phyloP scores from a whole-genome alignment of 2,329 filamentous ascomycete species.

The Fusarium drepaniforme region DNA sequence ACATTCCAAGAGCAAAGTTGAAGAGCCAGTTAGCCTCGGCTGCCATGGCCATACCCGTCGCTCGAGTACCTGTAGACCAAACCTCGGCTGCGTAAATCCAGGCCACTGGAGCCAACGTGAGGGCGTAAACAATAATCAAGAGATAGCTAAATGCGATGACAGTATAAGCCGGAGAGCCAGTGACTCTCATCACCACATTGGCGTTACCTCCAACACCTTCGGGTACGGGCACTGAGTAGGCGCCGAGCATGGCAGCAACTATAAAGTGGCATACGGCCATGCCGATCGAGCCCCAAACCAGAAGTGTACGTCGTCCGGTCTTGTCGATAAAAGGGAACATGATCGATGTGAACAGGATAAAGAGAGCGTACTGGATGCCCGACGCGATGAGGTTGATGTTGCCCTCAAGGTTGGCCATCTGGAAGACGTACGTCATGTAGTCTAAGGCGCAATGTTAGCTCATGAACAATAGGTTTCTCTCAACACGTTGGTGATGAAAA shows the following conservation, averaged over 20 bases:
- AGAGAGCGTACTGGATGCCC: constrained; percentile 64
- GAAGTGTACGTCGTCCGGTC: constrained; percentile 70
- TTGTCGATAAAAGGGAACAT: constrained; percentile 64
- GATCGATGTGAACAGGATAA: constrained; percentile 60
- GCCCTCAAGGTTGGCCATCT: constrained; percentile 43
- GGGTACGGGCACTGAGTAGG: constrained; percentile 54
- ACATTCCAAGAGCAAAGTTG: neutral
- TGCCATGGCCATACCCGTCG: constrained; percentile 55
- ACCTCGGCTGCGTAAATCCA: constrained; percentile 61
- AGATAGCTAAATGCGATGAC: constrained; percentile 73
- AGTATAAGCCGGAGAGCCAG: constrained; percentile 64
- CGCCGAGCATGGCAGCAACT: constrained; percentile 61
- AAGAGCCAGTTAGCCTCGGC: constrained; percentile 42
- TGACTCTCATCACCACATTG: constrained; percentile 34
- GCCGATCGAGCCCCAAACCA: constrained; percentile 71
- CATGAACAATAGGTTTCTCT: neutral
- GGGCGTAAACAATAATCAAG: constrained; percentile 51
- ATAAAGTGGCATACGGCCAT: constrained; percentile 70
- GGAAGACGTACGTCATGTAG: constrained; percentile 58
- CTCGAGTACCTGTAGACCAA: constrained; percentile 54
- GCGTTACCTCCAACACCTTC: constrained; percentile 58
- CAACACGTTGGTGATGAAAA: neutral
- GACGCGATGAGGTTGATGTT: constrained; percentile 63
- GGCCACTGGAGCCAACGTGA: constrained; percentile 56
- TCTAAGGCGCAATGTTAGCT: constrained; percentile 39